Conservation (phyloP, 805 yeast genomes). For the Candida koratica region DNA sequence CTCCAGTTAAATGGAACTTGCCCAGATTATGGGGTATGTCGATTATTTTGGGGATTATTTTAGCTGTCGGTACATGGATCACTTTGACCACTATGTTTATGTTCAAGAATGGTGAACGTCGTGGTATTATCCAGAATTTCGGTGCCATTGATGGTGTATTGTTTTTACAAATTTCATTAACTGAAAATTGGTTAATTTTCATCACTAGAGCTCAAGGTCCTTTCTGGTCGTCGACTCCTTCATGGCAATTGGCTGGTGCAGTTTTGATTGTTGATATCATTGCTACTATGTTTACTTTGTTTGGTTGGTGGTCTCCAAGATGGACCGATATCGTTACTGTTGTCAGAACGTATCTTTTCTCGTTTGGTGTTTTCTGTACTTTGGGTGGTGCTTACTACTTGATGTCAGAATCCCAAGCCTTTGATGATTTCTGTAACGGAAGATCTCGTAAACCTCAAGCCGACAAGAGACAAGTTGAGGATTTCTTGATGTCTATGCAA, state of each 20-base stretch:
- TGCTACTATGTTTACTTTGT: slow-evolving; percentile 87
- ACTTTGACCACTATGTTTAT: slow-evolving; percentile 91
- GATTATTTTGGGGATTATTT: slow-evolving; percentile 74
- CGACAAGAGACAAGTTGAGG: slow-evolving; percentile 70
- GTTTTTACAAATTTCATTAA: slow-evolving; percentile 89
- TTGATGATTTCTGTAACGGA: slow-evolving; percentile 84
- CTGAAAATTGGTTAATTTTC: slow-evolving; percentile 97
- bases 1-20: slow-evolving; percentile 94
- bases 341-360: slow-evolving; percentile 91
- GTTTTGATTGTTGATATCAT: slow-evolving; percentile 84
- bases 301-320: slow-evolving; percentile 98
- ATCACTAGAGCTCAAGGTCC: slow-evolving; percentile 97
- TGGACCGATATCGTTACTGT: slow-evolving; percentile 95
- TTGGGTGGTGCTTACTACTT: slow-evolving; percentile 95
- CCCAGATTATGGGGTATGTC: slow-evolving; percentile 98
- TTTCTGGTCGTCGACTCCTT: slow-evolving; percentile 95
- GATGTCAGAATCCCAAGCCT: slow-evolving; percentile 77
- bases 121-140: slow-evolving; percentile 90
- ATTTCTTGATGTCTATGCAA: slow-evolving; percentile 81
- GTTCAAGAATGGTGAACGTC: slow-evolving; percentile 54
- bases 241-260: slow-evolving; percentile 96
- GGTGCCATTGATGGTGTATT: slow-evolving; percentile 91
- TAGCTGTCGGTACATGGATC: slow-evolving; percentile 93
- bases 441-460: slow-evolving; percentile 53
- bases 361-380: slow-evolving; percentile 95